Evolutionary conservation across 768 basidiomycete species (phyloP).

Genomic region (Suillus sp.): DNA sequence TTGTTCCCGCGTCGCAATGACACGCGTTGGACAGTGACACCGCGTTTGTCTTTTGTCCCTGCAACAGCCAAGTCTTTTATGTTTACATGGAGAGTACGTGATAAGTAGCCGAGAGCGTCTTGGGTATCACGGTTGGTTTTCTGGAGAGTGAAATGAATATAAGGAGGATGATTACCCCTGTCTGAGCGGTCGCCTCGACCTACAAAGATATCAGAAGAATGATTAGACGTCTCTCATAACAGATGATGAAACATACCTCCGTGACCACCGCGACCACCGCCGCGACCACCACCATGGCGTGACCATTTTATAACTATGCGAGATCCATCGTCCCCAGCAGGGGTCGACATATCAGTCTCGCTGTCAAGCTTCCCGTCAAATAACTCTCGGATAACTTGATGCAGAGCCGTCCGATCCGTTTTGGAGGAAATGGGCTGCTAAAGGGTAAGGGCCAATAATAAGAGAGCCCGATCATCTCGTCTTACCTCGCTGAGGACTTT

Average conservation of each 20-base stretch:
- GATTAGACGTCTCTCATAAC: neutral
- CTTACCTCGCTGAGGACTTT: slow-evolving; percentile 79
- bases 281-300: slow-evolving; percentile 48
- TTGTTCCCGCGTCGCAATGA: slow-evolving; percentile 75
- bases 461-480: slow-evolving; percentile 33
- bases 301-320: slow-evolving; percentile 82
- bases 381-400: slow-evolving; percentile 75
- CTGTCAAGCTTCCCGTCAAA: slow-evolving; percentile 86
- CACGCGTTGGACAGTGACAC: slow-evolving; percentile 93
- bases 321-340: slow-evolving; percentile 65
- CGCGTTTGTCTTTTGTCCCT: slow-evolving; percentile 98
- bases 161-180: slow-evolving; percentile 76
- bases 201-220: slow-evolving; percentile 7
- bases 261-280: slow-evolving; percentile 44
- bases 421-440: slow-evolving; percentile 82
- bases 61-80: slow-evolving; percentile 86
- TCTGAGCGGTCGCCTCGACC: slow-evolving; percentile 46
- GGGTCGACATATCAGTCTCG: slow-evolving; percentile 61
- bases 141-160: slow-evolving; percentile 94
- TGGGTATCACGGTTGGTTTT: slow-evolving; percentile 98
- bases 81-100: slow-evolving; percentile 74
- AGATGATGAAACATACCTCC: slow-evolving; percentile 18
- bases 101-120: slow-evolving; percentile 82
- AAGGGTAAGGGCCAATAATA: slow-evolving; percentile 13
- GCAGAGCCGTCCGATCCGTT: slow-evolving; percentile 76